Percentiles rank a stretch among this genome's conserved stretches.
Evolutionary conservation across 331 rosid species (phyloP).

Genomic region (Malus hybrid): DNA sequence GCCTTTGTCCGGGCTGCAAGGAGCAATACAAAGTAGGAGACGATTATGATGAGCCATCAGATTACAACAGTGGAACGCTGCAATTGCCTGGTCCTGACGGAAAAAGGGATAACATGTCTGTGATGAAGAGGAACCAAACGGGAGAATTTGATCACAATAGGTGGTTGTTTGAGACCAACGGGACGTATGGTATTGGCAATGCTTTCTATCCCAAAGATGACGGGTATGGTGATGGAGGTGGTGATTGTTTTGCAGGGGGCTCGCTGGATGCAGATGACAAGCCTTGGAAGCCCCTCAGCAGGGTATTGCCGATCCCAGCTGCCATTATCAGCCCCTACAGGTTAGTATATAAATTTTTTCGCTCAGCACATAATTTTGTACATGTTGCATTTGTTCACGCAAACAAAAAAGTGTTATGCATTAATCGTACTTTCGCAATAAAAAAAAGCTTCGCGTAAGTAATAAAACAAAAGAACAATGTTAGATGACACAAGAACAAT

Average conservation of each 20-base stretch:
- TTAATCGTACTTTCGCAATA: background rate
- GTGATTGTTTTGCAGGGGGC: slow-evolving; percentile 27
- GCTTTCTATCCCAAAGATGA: slow-evolving; percentile 69
- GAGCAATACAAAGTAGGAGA: slow-evolving; percentile 51
- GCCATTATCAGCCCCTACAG: slow-evolving; percentile 74
- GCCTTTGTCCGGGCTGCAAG: slow-evolving; percentile 77
- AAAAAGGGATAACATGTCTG: slow-evolving; percentile 53
- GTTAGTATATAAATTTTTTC: slow-evolving; percentile 8
- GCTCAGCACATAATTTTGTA: background rate
- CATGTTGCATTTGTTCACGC: background rate
- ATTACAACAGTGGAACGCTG: slow-evolving; percentile 32
- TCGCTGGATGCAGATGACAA: slow-evolving; percentile 41
- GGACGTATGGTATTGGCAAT: slow-evolving; percentile 77
- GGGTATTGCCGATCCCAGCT: slow-evolving; percentile 39
- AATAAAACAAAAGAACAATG: background rate
- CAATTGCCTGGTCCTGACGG: slow-evolving; percentile 49
- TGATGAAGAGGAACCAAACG: slow-evolving; percentile 63
- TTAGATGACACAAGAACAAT: background rate
- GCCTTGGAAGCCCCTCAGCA: slow-evolving; percentile 67
- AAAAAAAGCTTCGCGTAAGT: background rate
- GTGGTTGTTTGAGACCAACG: slow-evolving; percentile 76
- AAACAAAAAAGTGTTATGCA: background rate
- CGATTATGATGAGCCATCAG: slow-evolving; percentile 38
- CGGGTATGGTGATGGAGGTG: slow-evolving; percentile 25
- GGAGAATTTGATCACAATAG: slow-evolving; percentile 75